Evolutionary conservation across 78 protist species (phyloP).

Genomic region (Dictyostelium discoideum): dicty_2.7 NC_007091.3:1538501-1539000

Average conservation of each 20-base stretch:
- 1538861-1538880: neutral
- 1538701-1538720: neutral
- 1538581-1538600: neutral
- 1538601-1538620: neutral
- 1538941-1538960: neutral
- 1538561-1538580: neutral
- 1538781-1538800: neutral
- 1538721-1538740: neutral
- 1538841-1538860: neutral
- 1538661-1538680: neutral
- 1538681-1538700: neutral
- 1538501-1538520: neutral
- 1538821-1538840: neutral
- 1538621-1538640: neutral
- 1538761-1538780: neutral
- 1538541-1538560: neutral
- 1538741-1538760: neutral
- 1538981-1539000: neutral
- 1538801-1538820: neutral
- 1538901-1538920: neutral
- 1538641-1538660: neutral
- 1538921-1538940: neutral
- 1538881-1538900: neutral
- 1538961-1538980: neutral
- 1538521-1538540: rapidly evolving